Base-by-base conservation (phyloP, 2,329 filamentous ascomycete genomes). In the Sphaerulina vaccinii region DNA sequence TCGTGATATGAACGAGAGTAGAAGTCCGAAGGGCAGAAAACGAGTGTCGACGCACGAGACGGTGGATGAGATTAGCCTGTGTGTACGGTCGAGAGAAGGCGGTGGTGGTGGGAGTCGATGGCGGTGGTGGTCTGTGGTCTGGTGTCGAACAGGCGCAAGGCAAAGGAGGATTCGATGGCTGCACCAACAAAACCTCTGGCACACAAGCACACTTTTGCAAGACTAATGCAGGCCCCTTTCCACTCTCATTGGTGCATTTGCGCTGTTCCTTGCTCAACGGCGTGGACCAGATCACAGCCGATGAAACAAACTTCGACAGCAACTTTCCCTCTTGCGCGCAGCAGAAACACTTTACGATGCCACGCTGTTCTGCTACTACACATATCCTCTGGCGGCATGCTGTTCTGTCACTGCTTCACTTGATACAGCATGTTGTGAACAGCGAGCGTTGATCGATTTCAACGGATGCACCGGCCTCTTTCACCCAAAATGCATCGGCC, bases 61-160 rank as follows among this genome's bases (percentile, higher is more conserved):
- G 35, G 35, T 35, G 42, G 42, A 29, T 13, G 6, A 16, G 37
- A 5, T 18, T 21, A 32, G 42, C n/a, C 24, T 36, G 29, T 41
- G 38, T 41, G 24, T 41, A 19, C 21, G 13, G 37, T 29, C 38
- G 38, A 16, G 40, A 8, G 18, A 15, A 16, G 13, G 40, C 15
- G 23, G 40, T 18, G 23, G 40, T 43, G 40, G 40, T 43, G 40
- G 9, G 29, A 29, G 41, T 29, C 15, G 41, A 32, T 15, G 32
- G 16, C 8, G 21, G 39, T 16, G 5, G 41, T 41, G 38, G 38
- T 41, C 15, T 10, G 3, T 9, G 27, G n/a, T 29, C 27, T 29
- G 4, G 10, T 9, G 27, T 3, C 27, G 24, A 11, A 27, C 24
- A 27, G 24, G 24, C 24, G 11, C 24, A 27, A 11, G 24, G 24